phyloP scores from a whole-genome alignment of 257 asterid genomes.

The Anisodus tanguticus region DNA sequence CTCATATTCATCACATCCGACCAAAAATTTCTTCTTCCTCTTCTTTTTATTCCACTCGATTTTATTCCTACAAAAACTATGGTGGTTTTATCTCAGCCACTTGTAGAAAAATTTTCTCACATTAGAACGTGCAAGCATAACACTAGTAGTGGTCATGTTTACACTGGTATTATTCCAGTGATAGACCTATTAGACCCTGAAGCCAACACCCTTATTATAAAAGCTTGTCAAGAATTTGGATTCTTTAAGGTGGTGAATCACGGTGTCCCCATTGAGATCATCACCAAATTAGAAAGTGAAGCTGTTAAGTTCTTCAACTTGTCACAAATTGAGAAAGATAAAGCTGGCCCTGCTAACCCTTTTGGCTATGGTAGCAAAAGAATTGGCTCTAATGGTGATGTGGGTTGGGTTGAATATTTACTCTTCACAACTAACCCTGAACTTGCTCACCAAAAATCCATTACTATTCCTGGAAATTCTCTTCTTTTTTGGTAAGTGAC shows the following conservation, averaged over 20 bases:
- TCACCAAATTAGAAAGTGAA: slow-evolving; percentile 39
- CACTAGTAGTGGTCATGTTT: neutral
- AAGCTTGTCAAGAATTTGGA: slow-evolving; percentile 43
- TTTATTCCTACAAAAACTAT: neutral
- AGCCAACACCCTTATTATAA: slow-evolving; percentile 31
- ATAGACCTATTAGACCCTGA: slow-evolving; percentile 38
- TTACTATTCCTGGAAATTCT: slow-evolving; percentile 34
- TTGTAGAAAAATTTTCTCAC: slow-evolving; percentile 9
- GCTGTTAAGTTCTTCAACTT: slow-evolving; percentile 36
- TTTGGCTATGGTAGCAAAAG: slow-evolving; percentile 45
- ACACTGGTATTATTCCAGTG: slow-evolving; percentile 35
- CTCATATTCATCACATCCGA: neutral
- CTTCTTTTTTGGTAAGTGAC: slow-evolving; percentile 25
- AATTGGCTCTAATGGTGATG: slow-evolving; percentile 44
- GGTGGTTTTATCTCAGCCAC: slow-evolving; percentile 38
- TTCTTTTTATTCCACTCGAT: neutral
- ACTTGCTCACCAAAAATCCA: slow-evolving; percentile 15
- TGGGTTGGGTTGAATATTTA: slow-evolving; percentile 48
- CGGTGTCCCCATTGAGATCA: slow-evolving; percentile 37
- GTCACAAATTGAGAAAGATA: slow-evolving; percentile 43
- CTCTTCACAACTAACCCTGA: slow-evolving; percentile 37
- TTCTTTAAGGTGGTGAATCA: slow-evolving; percentile 45
- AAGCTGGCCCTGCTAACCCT: slow-evolving; percentile 37
- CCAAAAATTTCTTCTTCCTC: neutral
- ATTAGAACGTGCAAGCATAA: slow-evolving; percentile 32